Percentiles rank a stretch among this genome's conserved stretches.
phyloP scores from a whole-genome alignment of 139 green algal species.

The Tetradesmus lagerheimii region DNA sequence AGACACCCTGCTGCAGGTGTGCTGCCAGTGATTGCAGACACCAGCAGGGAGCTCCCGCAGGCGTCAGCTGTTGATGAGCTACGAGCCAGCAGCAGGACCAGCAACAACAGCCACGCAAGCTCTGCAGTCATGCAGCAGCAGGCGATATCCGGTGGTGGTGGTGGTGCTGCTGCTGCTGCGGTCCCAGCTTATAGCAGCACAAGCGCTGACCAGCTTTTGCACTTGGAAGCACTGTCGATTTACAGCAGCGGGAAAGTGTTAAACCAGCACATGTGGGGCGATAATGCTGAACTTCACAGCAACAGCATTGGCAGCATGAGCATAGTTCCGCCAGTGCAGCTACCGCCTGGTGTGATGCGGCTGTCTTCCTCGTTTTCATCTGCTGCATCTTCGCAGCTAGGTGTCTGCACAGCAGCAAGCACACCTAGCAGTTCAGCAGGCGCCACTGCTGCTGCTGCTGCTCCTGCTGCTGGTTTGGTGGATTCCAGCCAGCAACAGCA shows the following conservation, averaged over 20 bases:
- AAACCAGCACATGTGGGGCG: too few relatives aligned
- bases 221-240: too few relatives aligned
- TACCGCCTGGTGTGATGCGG: neutral
- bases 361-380: neutral
- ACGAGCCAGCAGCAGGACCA: too few relatives aligned
- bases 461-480: neutral
- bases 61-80: too few relatives aligned
- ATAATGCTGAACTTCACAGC: too few relatives aligned
- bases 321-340: neutral
- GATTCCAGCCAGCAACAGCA: neutral
- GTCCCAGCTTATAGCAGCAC: neutral
- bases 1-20: too few relatives aligned
- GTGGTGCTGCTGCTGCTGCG: neutral
- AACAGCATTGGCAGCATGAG: constrained; percentile 2
- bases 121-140: neutral
- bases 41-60: neutral
- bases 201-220: too few relatives aligned
- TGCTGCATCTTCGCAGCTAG: too few relatives aligned
- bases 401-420: neutral
- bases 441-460: neutral
- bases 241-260: too few relatives aligned
- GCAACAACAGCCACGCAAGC: neutral
- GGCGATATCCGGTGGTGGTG: neutral
- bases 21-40: neutral
- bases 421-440: neutral